Percentiles rank a stretch among this genome's conserved stretches.
Evolutionary conservation across 306 rosid genomes (phyloP).

Genomic region (Corylus avellana): DNA sequence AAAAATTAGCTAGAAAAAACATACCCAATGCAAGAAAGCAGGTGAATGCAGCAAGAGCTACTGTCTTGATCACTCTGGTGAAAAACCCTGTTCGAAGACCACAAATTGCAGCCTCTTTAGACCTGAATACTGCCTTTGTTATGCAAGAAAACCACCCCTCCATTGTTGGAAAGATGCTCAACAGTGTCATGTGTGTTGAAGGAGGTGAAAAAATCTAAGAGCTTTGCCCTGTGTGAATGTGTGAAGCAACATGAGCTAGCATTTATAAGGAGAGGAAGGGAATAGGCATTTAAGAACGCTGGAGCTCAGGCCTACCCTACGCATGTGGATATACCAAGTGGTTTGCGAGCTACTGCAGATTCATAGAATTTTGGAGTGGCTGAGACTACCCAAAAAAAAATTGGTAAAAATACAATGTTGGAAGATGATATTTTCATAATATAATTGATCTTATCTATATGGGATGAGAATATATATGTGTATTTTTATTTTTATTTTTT

Average conservation of each 20-base stretch:
- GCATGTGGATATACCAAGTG: too few species aligned
- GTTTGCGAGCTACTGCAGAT: too few species aligned
- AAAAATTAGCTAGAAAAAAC: not conserved
- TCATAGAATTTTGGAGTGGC: too few species aligned
- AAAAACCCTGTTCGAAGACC: not conserved
- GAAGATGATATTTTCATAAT: too few species aligned
- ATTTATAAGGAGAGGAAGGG: conserved; percentile 20
- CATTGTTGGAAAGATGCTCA: not conserved
- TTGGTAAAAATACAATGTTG: too few species aligned
- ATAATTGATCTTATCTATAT: too few species aligned
- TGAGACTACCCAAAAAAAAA: too few species aligned
- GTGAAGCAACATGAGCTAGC: conserved; percentile 1
- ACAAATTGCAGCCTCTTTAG: conserved; percentile 8
- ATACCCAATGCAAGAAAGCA: conserved; percentile 46
- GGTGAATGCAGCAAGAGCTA: conserved; percentile 20
- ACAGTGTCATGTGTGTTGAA: conserved; percentile 15
- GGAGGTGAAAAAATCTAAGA: not conserved
- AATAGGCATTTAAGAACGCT: conserved; percentile 25
- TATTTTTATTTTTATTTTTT: too few species aligned
- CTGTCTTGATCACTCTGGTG: conserved; percentile 6
- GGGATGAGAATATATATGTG: too few species aligned
- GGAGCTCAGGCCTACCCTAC: conserved; percentile 20
- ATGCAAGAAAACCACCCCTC: conserved; percentile 26
- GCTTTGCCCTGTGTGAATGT: conserved; percentile 13
- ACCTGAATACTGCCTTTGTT: conserved; percentile 5